Conservation (phyloP, 768 basidiomycete genomes). For the Pleurotus djamor region DNA sequence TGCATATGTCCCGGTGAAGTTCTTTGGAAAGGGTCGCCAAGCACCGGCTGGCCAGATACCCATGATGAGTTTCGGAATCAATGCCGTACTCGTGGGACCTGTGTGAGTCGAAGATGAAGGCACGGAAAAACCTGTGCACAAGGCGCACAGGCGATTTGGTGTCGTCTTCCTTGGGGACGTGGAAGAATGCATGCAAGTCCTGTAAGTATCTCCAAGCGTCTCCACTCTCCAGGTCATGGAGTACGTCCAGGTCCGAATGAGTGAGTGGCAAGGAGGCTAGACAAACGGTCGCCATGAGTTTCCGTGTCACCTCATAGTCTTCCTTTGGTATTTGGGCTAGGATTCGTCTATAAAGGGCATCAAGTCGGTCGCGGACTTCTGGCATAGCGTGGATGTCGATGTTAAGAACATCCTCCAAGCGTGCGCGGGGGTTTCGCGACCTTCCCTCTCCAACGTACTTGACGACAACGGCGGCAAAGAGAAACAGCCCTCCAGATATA, state of each 20-base stretch:
- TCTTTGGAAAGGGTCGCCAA: not conserved
- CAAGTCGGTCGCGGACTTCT: not conserved
- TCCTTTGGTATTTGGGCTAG: not conserved
- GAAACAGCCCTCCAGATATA: not conserved
- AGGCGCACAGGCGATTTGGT: not conserved
- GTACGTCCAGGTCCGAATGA: not conserved
- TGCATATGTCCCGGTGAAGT: not conserved
- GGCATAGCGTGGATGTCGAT: not conserved
- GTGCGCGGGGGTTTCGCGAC: not conserved
- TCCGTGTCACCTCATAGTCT: not conserved
- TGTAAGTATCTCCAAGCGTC: not conserved
- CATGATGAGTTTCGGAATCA: not conserved
- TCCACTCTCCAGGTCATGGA: not conserved
- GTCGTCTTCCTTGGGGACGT: not conserved
- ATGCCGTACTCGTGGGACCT: not conserved
- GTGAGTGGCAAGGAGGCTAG: not conserved
- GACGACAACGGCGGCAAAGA: slow-evolving; percentile 5
- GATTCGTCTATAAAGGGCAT: slow-evolving; percentile 11
- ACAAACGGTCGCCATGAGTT: slow-evolving; percentile 5
- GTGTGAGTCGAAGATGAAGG: not conserved
- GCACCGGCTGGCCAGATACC: not conserved
- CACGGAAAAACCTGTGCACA: not conserved
- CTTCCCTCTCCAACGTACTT: not conserved
- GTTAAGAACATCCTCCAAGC: not conserved
- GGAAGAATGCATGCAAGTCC: not conserved